Evolutionary conservation across 2,329 filamentous ascomycete genomes (phyloP), one percentile per base, ranked within the genome.

Genomic region (Colletotrichum noveboracense): DNA sequence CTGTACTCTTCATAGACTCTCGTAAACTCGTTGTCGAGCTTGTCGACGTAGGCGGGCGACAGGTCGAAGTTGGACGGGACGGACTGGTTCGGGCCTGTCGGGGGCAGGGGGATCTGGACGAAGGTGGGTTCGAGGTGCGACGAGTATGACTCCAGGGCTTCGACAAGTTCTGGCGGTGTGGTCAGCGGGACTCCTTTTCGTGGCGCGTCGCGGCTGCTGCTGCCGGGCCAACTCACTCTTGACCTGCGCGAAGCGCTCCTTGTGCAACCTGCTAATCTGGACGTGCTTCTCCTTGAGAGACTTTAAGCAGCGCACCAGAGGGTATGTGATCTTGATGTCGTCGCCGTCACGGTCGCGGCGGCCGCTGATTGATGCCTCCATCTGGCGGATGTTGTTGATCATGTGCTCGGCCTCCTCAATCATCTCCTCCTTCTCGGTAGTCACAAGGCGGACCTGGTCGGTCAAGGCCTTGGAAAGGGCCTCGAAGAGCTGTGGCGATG

Each of bases 1-100:
- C 93, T 95, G 85, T 98, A 99, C 86, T 99, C 97, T 81, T 98
- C 96, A 85, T 98, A 98, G 24, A 99, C 95, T 76, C 96, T 92
- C 13, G 95, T 95, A 82, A 98, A 99, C 85, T 99, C 97, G 70
- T 91, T 89, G 83, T 99, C 96, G 24, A 99, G 91, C 73, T 93
- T 93, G 77, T 94, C 92, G 69, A 98, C 94, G 81, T 98, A 99
- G 6, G 93, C 90, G 0, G 95, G 93, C 0, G 96, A 98, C n/a
- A 99, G 92, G 81, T 98, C 96, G 83, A 99, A 98, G 68, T 90
- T 94, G 4, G 95, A 92, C 1, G 96, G 92, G 52, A 98, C 89
- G 14, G 93, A 93, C 61, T 95, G 92, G 78, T 95, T 94, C 7
- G 94, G 92, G 2, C 91, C 92, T 5, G 94, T 96, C 0, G 96